These are phyloP conservation scores for Penicillium silybi DNA, from an alignment of 495 filamentous ascomycete genomes.

Conservation along the genomic window DNA sequence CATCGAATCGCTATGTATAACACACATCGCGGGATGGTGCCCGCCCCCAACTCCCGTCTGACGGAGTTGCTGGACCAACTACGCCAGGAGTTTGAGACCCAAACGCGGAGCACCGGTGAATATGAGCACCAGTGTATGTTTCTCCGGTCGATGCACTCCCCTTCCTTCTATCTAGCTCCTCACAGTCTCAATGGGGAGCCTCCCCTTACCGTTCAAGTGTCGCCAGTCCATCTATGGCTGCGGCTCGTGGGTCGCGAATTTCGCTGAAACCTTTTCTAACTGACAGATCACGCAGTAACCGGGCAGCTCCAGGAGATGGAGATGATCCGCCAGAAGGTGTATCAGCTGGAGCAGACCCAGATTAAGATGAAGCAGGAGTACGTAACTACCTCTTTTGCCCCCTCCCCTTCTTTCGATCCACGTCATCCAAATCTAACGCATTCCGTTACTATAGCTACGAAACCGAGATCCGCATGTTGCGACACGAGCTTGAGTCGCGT, in stretches of 20 bases:
- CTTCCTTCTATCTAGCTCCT: not conserved
- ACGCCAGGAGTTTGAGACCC: slow-evolving; percentile 82
- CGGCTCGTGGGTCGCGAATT: slow-evolving; percentile 14
- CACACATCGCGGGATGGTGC: slow-evolving; percentile 79
- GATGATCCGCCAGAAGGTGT: slow-evolving; percentile 85
- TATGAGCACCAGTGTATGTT: slow-evolving; percentile 88
- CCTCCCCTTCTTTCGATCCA: not conserved
- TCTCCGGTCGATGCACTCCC: not conserved
- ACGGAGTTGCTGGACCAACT: slow-evolving; percentile 89
- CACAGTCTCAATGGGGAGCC: not conserved
- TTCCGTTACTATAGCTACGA: slow-evolving; percentile 66
- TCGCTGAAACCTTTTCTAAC: slow-evolving; percentile 30
- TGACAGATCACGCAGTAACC: slow-evolving; percentile 58
- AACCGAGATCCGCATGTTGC: slow-evolving; percentile 79
- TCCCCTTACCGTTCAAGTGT: slow-evolving; percentile 3
- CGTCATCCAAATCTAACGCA: slow-evolving; percentile 1
- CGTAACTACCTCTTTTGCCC: slow-evolving; percentile 19
- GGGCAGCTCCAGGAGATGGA: slow-evolving; percentile 90
- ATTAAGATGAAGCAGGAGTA: slow-evolving; percentile 86
- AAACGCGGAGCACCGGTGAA: slow-evolving; percentile 69
- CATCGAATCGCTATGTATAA: slow-evolving; percentile 68
- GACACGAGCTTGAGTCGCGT: slow-evolving; percentile 82
- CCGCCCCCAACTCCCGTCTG: slow-evolving; percentile 68
- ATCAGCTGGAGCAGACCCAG: slow-evolving; percentile 83
- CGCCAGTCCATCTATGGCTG: slow-evolving; percentile 15